A percentile compares a stretch with the other conserved stretches of the same genome.
phyloP scores from a whole-genome alignment of 2,329 filamentous ascomycete species.

The Ascocoryne sarcoides region DNA sequence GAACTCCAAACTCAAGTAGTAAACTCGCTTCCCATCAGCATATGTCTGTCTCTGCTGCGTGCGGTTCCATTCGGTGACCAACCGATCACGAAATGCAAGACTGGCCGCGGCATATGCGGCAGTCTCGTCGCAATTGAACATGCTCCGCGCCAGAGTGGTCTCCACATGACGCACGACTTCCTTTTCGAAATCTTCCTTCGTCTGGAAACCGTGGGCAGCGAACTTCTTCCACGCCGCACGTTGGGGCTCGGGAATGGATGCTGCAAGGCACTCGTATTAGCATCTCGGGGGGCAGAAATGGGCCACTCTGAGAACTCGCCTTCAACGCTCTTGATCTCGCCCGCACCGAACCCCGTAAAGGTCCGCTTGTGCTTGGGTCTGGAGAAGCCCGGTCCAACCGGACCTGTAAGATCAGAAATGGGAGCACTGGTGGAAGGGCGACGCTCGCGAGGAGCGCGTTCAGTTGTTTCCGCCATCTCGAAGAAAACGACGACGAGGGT shows the following conservation, averaged over 20 bases:
- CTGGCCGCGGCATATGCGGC: slow-evolving; percentile 89
- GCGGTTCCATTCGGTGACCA: slow-evolving; percentile 95
- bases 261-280: slow-evolving; percentile 33
- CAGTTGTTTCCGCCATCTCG: slow-evolving; percentile 16
- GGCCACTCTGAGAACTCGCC: slow-evolving; percentile 53
- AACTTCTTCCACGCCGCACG: slow-evolving; percentile 67
- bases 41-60: slow-evolving; percentile 95
- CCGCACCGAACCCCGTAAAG: slow-evolving; percentile 84
- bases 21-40: slow-evolving; percentile 83
- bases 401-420: slow-evolving; percentile 76
- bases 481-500: slow-evolving; percentile 2
- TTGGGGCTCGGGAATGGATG: slow-evolving; percentile 79
- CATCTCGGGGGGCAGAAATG: slow-evolving; percentile 82
- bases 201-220: slow-evolving; percentile 59
- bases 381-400: slow-evolving; percentile 75
- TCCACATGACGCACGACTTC: slow-evolving; percentile 93
- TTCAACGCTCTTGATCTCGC: slow-evolving; percentile 90
- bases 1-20: slow-evolving; percentile 96
- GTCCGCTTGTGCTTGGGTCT: slow-evolving; percentile 96
- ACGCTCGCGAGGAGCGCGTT: slow-evolving; percentile 53
- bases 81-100: slow-evolving; percentile 82
- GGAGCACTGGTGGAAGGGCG: slow-evolving; percentile 75
- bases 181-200: slow-evolving; percentile 74
- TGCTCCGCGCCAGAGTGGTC: slow-evolving; percentile 86
- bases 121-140: slow-evolving; percentile 96